These are phyloP conservation scores for Neurospora sp. DNA, from an alignment of 495 filamentous ascomycete species.

Conservation along the genomic window DNA sequence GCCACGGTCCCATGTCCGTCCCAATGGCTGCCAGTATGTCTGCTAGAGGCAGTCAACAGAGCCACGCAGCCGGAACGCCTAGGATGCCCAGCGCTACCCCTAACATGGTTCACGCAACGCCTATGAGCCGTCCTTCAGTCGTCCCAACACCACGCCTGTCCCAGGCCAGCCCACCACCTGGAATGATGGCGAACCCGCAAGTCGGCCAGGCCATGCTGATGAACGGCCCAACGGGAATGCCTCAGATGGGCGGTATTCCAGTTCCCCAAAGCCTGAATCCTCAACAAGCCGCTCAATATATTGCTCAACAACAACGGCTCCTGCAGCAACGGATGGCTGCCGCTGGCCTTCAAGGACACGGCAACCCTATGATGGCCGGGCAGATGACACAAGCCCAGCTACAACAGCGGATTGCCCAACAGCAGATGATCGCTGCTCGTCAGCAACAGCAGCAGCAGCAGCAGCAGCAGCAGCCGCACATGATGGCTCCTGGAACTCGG, in stretches of 20 bases:
- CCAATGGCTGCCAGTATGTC: conserved; percentile 65
- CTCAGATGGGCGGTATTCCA: conserved; percentile 19
- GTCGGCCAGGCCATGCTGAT: conserved; percentile 43
- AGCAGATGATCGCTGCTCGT: conserved; percentile 12
- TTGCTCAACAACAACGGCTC: conserved; percentile 47
- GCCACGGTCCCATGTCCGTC: conserved; percentile 50
- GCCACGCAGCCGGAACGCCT: conserved; percentile 66
- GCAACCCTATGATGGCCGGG: conserved; percentile 29
- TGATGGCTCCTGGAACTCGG: conserved; percentile 13
- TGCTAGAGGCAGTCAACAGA: conserved; percentile 69
- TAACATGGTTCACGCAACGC: conserved; percentile 61
- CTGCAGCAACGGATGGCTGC: conserved; percentile 33
- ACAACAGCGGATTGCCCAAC: conserved; percentile 31
- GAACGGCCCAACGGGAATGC: conserved; percentile 32
- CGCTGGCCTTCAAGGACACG: conserved; percentile 16
- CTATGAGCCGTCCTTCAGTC: conserved; percentile 53
- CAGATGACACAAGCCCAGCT: conserved; percentile 17
- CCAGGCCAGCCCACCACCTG: conserved; percentile 57
- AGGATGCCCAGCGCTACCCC: conserved; percentile 72
- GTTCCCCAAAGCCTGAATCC: conserved; percentile 5
- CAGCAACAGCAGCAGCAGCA: conserved; percentile 10
- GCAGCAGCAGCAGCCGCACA: conserved; percentile 15
- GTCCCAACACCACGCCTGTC: conserved; percentile 63
- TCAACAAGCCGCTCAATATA: conserved; percentile 21
- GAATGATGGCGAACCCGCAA: conserved; percentile 43